Conservation (phyloP, 2,329 filamentous ascomycete species). For the Verticillium albo-atrum region DNA sequence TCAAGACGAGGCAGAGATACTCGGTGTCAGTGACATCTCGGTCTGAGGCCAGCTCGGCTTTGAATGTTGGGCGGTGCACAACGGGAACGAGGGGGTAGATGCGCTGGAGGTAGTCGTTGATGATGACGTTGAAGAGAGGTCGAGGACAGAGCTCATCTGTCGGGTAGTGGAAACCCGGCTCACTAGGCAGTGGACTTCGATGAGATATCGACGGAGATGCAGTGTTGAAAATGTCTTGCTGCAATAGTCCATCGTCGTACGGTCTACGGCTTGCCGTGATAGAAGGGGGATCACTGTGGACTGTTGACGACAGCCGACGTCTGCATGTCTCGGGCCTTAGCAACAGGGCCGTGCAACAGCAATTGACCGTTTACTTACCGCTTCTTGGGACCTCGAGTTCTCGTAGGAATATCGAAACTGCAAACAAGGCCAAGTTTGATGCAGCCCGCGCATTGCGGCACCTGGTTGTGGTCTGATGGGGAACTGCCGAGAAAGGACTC, state of each 20-base stretch:
- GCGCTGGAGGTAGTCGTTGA: constrained; percentile 19
- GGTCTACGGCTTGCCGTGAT: neutral
- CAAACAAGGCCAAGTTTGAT: constrained; percentile 14
- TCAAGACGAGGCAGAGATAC: constrained; percentile 18
- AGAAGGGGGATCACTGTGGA: no score
- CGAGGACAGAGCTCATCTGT: constrained; percentile 21
- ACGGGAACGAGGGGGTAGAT: constrained; percentile 20
- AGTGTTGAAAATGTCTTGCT: no score
- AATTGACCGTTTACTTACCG: neutral
- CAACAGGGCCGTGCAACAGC: no score
- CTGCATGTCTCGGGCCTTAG: no score
- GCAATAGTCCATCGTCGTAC: no score
- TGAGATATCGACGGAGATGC: no score
- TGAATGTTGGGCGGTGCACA: constrained; percentile 18
- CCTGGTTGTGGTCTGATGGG: neutral
- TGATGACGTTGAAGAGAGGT: constrained; percentile 14
- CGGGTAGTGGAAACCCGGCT: constrained; percentile 3
- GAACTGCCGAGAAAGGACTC: no score
- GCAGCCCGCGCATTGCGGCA: constrained; percentile 13
- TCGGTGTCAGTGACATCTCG: constrained; percentile 17
- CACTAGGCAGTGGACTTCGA: neutral
- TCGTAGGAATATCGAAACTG: constrained; percentile 17
- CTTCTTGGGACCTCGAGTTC: constrained; percentile 16
- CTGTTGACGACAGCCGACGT: no score
- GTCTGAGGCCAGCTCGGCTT: constrained; percentile 12